Conservation (phyloP, 1,284 basidiomycete species). For the Leccinum ambiguum region DNA sequence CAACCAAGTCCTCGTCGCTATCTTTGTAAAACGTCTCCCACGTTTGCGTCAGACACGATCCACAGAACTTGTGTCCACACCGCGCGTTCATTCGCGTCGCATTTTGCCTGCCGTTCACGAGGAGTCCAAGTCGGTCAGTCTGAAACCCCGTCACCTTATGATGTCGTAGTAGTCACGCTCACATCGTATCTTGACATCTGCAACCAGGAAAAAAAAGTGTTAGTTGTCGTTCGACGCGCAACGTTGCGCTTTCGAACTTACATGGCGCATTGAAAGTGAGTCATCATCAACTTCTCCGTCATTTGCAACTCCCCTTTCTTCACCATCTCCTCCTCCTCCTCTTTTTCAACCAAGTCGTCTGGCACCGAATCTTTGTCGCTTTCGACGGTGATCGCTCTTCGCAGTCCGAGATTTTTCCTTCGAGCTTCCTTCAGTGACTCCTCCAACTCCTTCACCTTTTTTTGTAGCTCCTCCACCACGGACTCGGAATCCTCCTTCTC, state of each 20-base stretch:
- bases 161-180: background rate
- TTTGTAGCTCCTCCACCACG: no score
- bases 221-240: no score
- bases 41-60: background rate
- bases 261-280: background rate
- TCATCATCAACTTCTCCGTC: background rate
- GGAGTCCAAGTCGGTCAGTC: no score
- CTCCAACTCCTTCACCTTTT: background rate
- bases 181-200: slow-evolving; percentile 2
- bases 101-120: background rate
- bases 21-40: background rate
- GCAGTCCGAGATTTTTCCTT: no score
- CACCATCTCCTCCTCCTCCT: background rate
- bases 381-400: no score
- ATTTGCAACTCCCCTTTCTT: background rate
- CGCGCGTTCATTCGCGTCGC: background rate
- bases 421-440: no score
- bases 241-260: background rate
- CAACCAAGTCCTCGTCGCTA: background rate
- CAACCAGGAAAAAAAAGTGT: no score
- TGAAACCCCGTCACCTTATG: no score
- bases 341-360: no score
- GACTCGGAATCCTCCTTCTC: no score
- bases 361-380: no score
- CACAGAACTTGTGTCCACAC: slow-evolving; percentile 2